Evolutionary conservation across 2,329 filamentous ascomycete genomes (phyloP), one percentile per base, ranked within the genome.

Genomic region (Alternaria sp.): DNA sequence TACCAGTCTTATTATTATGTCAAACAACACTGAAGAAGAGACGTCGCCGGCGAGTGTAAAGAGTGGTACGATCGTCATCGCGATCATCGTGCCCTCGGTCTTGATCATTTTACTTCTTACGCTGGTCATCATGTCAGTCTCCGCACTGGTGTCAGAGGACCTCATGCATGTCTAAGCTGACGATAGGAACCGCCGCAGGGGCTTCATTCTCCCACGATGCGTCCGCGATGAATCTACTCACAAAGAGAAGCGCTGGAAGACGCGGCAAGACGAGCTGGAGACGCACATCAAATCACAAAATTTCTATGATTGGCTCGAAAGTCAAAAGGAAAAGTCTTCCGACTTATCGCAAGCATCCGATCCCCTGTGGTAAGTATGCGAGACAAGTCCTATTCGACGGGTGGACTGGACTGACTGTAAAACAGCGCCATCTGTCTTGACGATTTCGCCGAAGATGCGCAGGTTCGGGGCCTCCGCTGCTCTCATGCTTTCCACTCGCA

Each of bases 351-450:
- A 73, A 21, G 55, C 70, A 12, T 59, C 62, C 1, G 67, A 75
- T 55, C 65, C 72, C 0, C n/a, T 79, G 3, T 79, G 77, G 76
- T 74, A 28, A 36, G 67, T 63, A 17, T 51, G 36, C 6, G 12
- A 6, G 6, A 45, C 7, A 15, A 36, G 21, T 6, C 11, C 21
- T 17, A 11, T 43, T 11, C 12, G 17, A 36, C 9, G 28, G 17
- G 49, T 6, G 30, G 10, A 8, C 10, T 30, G 6, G 49, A 44
- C 53, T 74, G 36, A 75, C 43, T 21, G 1, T 6, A 8, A 2
- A 9, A 15, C 54, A 81, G 79, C 56, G 73, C 77, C 3, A 80
- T 81, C 44, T 81, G 79, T 57, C 71, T 81, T 7, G 78, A 80
- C 6, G 69, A 72, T 10, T 77, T 81, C 56, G 67, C 69, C 19